Evolutionary conservation across 345 rosid genomes (phyloP), one percentile per base, ranked within the genome.

Genomic region (Murraya koenigii): DNA sequence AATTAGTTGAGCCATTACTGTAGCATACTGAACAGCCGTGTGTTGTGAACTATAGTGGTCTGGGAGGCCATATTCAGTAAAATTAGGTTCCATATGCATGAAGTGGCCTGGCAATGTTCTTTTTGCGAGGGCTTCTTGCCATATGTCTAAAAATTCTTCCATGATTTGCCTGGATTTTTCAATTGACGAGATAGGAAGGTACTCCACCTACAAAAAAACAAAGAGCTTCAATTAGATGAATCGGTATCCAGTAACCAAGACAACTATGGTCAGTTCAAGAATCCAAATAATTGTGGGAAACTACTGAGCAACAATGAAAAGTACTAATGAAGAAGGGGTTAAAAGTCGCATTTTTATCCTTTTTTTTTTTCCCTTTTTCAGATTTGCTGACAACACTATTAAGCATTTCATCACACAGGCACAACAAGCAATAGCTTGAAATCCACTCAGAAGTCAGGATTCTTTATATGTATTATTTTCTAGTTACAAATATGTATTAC

Each of bases 141-240:
- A 94, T 80, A 92, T 91, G 55, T 92, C 92, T 49, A 90, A 17
- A 26, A 96, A 96, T 73, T 91, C 98, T 70, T 89, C 95, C 92
- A 96, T 86, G 67, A 94, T 77, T 85, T 78, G 90, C 71, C 84
- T 84, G 17, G 93, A 82, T 80, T 88, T 92, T 72, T 94, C 97
- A 65, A 94, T 80, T 20, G 97, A 96, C 47, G 95, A 94, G 69
- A 91, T 81, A 1, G 97, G 95, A 74, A 94, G 93, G 84, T 96
- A 96, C 87, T 94, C 97, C 79, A 94, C 90, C 98, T 94, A 80
- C 84, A 88, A 82, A 72, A 41, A 62, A 75, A 77, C 44, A 44
- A 75, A 28, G 71, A 80, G 55, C 28, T 62, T 80, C 17, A 23
- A 74, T 75, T 56, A 59, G 25, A 59, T 13, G 32, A 56, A 58